Conservation (phyloP, 2,329 filamentous ascomycete species). For the Aureobasidium melanogenum region DNA sequence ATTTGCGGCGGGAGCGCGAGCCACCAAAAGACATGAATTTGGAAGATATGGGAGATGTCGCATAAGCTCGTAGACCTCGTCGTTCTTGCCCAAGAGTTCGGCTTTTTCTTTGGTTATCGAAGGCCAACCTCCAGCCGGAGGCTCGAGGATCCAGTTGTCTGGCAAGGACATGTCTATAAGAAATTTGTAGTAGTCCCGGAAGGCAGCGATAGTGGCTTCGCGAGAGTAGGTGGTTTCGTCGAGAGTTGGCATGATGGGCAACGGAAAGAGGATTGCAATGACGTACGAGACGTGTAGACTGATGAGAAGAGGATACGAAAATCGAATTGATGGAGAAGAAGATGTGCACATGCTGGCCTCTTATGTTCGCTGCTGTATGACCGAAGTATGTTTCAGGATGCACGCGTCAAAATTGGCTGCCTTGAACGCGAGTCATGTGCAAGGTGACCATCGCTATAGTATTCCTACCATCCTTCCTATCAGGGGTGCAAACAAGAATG, state of each 20-base stretch:
- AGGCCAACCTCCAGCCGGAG: background rate
- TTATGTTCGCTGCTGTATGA: too few relatives aligned
- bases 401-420: background rate
- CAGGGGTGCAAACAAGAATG: too few relatives aligned
- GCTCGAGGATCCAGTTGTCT: background rate
- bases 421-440: background rate
- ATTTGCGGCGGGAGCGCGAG: too few relatives aligned
- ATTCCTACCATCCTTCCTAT: too few relatives aligned
- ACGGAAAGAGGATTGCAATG: background rate
- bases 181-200: background rate
- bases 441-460: too few relatives aligned
- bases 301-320: background rate
- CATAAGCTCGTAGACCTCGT: conserved; percentile 25
- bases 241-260: background rate
- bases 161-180: background rate
- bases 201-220: background rate
- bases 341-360: too few relatives aligned
- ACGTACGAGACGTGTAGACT: background rate
- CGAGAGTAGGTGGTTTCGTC: conserved; percentile 4
- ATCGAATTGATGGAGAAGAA: background rate
- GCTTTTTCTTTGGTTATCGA: background rate
- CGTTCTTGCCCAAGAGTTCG: conserved; percentile 18
- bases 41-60: conserved; percentile 24
- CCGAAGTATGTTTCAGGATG: too few relatives aligned
- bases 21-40: background rate